phyloP scores from a whole-genome alignment of 208 protist species.

The Jaenimonas drosophilae region DNA sequence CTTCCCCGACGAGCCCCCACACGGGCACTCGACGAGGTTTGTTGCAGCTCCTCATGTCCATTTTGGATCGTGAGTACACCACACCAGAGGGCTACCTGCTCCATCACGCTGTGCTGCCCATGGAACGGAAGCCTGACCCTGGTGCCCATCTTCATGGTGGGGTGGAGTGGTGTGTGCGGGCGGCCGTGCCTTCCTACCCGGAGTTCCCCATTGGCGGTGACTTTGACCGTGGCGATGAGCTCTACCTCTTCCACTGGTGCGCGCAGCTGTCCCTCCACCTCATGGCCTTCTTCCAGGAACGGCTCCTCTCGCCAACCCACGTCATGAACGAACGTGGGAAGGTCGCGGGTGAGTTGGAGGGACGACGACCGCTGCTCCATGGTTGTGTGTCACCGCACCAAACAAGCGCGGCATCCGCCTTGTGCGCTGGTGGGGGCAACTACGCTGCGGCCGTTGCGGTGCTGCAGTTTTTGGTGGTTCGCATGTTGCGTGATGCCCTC shows the following conservation, averaged over 20 bases:
- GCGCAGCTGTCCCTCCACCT: slow-evolving; percentile 68
- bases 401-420: slow-evolving; percentile 22
- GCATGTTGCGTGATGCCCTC: slow-evolving; percentile 60
- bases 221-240: slow-evolving; percentile 57
- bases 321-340: slow-evolving; percentile 36
- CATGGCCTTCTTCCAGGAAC: slow-evolving; percentile 69
- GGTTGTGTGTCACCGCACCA: slow-evolving; percentile 53
- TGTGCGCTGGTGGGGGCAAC: slow-evolving; percentile 67
- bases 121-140: not conserved
- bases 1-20: not conserved
- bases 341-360: not conserved
- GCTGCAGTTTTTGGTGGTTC: slow-evolving; percentile 71
- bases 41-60: slow-evolving; percentile 23
- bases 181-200: slow-evolving; percentile 15
- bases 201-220: slow-evolving; percentile 16
- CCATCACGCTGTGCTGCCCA: not conserved
- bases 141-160: slow-evolving; percentile 2
- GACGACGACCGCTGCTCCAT: slow-evolving; percentile 6
- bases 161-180: slow-evolving; percentile 16
- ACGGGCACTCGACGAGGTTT: too few relatives aligned
- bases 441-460: slow-evolving; percentile 54
- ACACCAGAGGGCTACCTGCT: not conserved
- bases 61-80: slow-evolving; percentile 22
- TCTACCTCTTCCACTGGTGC: slow-evolving; percentile 78
- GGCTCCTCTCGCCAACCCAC: slow-evolving; percentile 53